Base-by-base conservation (phyloP, 805 yeast genomes). In the Wickerhamiella brachini region DNA sequence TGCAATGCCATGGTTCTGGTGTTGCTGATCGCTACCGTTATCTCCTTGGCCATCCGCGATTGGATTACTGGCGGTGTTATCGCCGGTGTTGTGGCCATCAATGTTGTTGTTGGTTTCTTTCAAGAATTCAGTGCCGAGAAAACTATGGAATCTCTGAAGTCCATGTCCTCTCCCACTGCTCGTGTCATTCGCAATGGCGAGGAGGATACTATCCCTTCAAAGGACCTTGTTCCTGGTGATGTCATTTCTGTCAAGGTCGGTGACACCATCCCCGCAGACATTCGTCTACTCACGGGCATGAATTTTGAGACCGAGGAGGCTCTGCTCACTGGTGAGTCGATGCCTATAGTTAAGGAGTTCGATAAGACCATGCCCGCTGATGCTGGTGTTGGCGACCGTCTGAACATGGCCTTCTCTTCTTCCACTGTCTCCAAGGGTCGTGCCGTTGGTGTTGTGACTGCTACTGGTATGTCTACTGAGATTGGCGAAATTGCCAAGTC, bases 271-370 rank as follows among this genome's bases (percentile, higher is more conserved):
- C 89, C 89, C 17, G 88, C 89, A 15, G 89, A 83, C 63, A 58
- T 81, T 51, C 72, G 89, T 58, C 68, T 83, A 47, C 58, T 79
- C 51, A 77, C 73, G 44, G 57, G 74, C 47, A 71, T 76, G 62
- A 83, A 82, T 63, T 78, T 83, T 56, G 89, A 83, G 62, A 77
- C 85, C 31, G 90, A 89, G 62, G 99, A 93, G 67, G 83, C 96
- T 2, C 68, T 89, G 21, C 71, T 93, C 51, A 90, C 98, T 0
- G 99, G 99, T 49, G 98, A 93, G 67, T 78, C 95, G 0, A 62
- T 78, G 41, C 89, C 95, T 1, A 80, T 89, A 0, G 65, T 69
- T 42, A 93, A 90, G 60, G 60, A 49, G 2, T 59, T 59, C 1
- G 88, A 86, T 2, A 81, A 81, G 37, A 54, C 59, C 2, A 83